Evolutionary conservation across 805 yeast species (phyloP).

Genomic region (Yamadazyma tumulicola): DNA sequence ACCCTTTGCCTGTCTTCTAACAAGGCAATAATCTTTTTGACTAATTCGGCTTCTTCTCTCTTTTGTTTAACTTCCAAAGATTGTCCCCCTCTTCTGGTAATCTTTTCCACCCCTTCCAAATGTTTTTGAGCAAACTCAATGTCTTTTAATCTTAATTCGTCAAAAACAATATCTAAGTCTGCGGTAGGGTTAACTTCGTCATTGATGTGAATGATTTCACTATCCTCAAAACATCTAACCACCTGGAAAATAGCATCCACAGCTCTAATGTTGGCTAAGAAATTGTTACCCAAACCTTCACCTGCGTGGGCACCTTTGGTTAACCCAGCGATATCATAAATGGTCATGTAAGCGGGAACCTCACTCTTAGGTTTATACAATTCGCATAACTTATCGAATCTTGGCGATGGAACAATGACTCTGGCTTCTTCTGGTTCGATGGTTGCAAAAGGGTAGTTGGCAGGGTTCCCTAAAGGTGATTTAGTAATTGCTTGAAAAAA

Average conservation of each 20-base stretch:
- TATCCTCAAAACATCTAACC: slow-evolving; percentile 61
- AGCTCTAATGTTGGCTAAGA: slow-evolving; percentile 62
- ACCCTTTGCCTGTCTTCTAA: slow-evolving; percentile 85
- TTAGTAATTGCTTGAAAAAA: slow-evolving; percentile 55
- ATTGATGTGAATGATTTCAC: slow-evolving; percentile 58
- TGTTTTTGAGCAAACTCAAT: slow-evolving; percentile 89
- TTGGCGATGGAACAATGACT: slow-evolving; percentile 48
- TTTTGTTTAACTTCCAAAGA: slow-evolving; percentile 83
- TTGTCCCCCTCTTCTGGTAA: slow-evolving; percentile 85
- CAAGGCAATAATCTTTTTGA: slow-evolving; percentile 67
- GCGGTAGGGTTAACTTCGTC: slow-evolving; percentile 90
- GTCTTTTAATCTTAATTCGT: slow-evolving; percentile 93
- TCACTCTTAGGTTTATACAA: slow-evolving; percentile 48
- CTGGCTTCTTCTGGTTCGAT: slow-evolving; percentile 69
- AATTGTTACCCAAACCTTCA: slow-evolving; percentile 73
- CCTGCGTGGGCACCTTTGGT: slow-evolving; percentile 62
- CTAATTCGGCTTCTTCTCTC: slow-evolving; percentile 78
- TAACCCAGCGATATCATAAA: slow-evolving; percentile 69
- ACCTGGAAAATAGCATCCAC: slow-evolving; percentile 72
- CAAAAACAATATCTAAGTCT: slow-evolving; percentile 87
- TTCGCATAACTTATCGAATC: slow-evolving; percentile 45
- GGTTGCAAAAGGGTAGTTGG: slow-evolving; percentile 68
- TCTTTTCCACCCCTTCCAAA: slow-evolving; percentile 71
- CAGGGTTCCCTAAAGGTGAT: slow-evolving; percentile 55
- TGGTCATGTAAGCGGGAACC: slow-evolving; percentile 53